phyloP scores from a whole-genome alignment of 164 flowering plant species.

The Nelumbo lutea region DNA sequence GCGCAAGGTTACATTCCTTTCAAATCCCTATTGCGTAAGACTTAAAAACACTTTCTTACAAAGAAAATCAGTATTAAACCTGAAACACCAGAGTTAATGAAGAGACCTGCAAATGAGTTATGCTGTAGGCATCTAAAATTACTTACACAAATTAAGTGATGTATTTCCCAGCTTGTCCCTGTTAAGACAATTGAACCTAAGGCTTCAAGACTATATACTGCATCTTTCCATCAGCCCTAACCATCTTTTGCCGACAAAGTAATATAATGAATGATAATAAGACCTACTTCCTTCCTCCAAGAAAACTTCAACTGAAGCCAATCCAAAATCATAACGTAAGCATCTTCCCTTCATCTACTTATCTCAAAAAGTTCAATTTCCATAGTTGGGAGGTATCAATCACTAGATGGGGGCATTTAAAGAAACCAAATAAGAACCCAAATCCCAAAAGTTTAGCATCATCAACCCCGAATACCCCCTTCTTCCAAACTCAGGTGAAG shows the following conservation, averaged over 20 bases:
- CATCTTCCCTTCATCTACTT: neutral
- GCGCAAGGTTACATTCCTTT: neutral
- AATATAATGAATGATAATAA: neutral
- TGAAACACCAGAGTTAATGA: neutral
- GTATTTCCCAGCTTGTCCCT: neutral
- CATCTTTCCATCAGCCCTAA: neutral
- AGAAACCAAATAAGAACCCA: neutral
- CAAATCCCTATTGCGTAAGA: neutral
- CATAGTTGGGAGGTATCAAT: neutral
- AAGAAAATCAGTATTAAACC: too few species aligned
- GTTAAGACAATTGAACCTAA: neutral
- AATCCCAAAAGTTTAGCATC: neutral
- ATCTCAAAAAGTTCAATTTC: neutral
- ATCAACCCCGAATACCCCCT: neutral
- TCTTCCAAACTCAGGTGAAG: neutral
- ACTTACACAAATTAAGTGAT: neutral
- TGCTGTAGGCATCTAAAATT: neutral
- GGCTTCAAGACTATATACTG: neutral
- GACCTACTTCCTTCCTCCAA: neutral
- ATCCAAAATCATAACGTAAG: neutral
- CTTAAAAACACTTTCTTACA: too few species aligned
- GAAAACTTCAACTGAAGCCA: neutral
- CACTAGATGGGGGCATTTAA: neutral
- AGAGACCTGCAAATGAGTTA: neutral
- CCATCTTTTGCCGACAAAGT: neutral